Percentiles rank a stretch among this genome's conserved stretches.
These are phyloP conservation scores for Herpetomonas tarakana DNA, from an alignment of 208 protist species.

Conservation along the genomic window DNA sequence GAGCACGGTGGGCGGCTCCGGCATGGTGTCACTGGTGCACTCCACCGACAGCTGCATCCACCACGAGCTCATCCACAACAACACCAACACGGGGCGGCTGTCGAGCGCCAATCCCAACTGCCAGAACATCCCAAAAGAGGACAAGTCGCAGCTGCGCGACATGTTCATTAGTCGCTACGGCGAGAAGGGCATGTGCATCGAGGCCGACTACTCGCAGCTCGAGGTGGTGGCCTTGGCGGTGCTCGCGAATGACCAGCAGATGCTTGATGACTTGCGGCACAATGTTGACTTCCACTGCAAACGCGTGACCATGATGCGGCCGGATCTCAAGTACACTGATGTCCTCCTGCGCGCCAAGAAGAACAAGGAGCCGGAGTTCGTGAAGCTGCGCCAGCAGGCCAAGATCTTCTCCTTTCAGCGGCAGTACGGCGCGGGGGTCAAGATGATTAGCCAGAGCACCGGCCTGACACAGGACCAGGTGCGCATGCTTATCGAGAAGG, in stretches of 20 bases:
- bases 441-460: constrained; percentile 91
- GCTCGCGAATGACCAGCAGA: constrained; percentile 86
- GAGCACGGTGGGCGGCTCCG: constrained; percentile 84
- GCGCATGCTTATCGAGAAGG: constrained; percentile 89
- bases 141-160: constrained; percentile 84
- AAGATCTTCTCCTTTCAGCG: constrained; percentile 95
- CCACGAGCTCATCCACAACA: constrained; percentile 92
- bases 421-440: constrained; percentile 91
- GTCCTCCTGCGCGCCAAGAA: constrained; percentile 87
- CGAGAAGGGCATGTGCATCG: constrained; percentile 88
- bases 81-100: constrained; percentile 87
- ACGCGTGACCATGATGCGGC: constrained; percentile 92
- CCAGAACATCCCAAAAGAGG: constrained; percentile 93
- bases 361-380: constrained; percentile 92
- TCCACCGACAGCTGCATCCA: constrained; percentile 89
- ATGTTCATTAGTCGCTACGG: constrained; percentile 91
- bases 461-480: constrained; percentile 90
- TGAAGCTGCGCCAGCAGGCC: constrained; percentile 89
- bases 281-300: constrained; percentile 93
- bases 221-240: constrained; percentile 90
- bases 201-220: constrained; percentile 92
- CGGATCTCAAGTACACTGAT: constrained; percentile 89
- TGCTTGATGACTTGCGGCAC: constrained; percentile 88
- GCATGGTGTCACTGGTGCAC: constrained; percentile 92
- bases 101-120: constrained; percentile 91